These are phyloP conservation scores for Diversispora eburnea DNA, from an alignment of 192 early-diverging fungal genomes.

Conservation along the genomic window DNA sequence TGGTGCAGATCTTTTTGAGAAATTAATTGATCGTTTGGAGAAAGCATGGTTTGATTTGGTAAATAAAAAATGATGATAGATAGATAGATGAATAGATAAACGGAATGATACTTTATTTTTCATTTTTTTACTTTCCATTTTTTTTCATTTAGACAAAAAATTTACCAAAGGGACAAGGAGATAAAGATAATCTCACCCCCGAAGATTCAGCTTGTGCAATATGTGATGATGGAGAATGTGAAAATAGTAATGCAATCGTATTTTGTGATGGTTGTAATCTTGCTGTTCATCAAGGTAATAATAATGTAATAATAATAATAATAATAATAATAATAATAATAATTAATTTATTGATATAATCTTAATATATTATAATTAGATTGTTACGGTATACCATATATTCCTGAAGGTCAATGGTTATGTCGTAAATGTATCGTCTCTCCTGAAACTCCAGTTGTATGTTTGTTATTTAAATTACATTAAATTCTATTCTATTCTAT, in stretches of 20 bases:
- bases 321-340: background rate
- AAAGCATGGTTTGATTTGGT: conserved; percentile 97
- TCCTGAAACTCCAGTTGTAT: conserved; percentile 78
- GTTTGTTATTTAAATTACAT: conserved; percentile 19
- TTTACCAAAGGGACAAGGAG: conserved; percentile 62
- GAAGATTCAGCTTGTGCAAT: conserved; percentile 91
- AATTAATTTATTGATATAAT: background rate
- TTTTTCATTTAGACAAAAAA: conserved; percentile 63
- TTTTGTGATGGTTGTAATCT: conserved; percentile 99
- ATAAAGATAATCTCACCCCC: conserved; percentile 53
- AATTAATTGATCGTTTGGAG: conserved; percentile 84
- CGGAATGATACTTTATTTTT: background rate
- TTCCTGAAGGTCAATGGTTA: conserved; percentile 99
- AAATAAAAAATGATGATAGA: conserved; percentile 25
- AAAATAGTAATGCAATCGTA: conserved; percentile 98
- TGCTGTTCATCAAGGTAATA: conserved; percentile 92
- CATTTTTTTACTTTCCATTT: background rate
- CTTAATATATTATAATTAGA: conserved; percentile 45
- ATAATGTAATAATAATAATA: too few species aligned
- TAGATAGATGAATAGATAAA: background rate
- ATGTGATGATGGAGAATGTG: conserved; percentile 98
- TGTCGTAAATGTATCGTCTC: conserved; percentile 97
- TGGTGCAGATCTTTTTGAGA: conserved; percentile 70
- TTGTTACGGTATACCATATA: conserved; percentile 98
- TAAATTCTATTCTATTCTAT: background rate